Conservation (phyloP, 2,329 filamentous ascomycete genomes). For the Aspergillus pseudoterreus region DNA sequence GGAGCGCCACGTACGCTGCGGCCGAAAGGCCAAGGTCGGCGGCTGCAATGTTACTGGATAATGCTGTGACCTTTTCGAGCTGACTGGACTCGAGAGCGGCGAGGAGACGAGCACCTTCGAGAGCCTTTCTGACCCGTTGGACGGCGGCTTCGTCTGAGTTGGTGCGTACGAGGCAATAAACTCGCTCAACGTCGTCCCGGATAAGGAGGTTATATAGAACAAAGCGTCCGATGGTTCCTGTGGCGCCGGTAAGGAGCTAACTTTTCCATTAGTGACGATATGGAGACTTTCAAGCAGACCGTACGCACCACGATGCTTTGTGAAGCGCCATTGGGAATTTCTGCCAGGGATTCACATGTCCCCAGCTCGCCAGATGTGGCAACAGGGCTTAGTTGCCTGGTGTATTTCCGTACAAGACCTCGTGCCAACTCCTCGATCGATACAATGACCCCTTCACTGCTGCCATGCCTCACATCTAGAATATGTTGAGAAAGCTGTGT, state of each 20-base stretch:
- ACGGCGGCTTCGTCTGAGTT: background rate
- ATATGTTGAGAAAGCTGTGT: too few species aligned
- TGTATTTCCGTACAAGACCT: too few species aligned
- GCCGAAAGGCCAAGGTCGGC: background rate
- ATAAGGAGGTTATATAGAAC: conserved; percentile 46
- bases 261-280: too few species aligned
- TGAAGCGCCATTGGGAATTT: too few species aligned
- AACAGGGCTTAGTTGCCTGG: too few species aligned
- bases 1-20: conserved; percentile 30
- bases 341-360: too few species aligned
- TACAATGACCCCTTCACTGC: too few species aligned
- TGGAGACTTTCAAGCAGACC: too few species aligned
- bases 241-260: conserved; percentile 58
- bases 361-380: too few species aligned
- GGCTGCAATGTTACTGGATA: background rate
- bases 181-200: background rate
- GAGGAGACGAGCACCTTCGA: background rate
- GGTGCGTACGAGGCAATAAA: conserved; percentile 1
- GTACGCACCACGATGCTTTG: too few species aligned
- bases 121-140: background rate
- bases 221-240: conserved; percentile 63
- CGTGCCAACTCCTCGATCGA: too few species aligned
- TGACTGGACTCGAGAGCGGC: background rate
- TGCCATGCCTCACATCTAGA: too few species aligned
- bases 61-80: background rate